phyloP scores from a whole-genome alignment of 2,329 filamentous ascomycete species.

The Fusarium sp. region DNA sequence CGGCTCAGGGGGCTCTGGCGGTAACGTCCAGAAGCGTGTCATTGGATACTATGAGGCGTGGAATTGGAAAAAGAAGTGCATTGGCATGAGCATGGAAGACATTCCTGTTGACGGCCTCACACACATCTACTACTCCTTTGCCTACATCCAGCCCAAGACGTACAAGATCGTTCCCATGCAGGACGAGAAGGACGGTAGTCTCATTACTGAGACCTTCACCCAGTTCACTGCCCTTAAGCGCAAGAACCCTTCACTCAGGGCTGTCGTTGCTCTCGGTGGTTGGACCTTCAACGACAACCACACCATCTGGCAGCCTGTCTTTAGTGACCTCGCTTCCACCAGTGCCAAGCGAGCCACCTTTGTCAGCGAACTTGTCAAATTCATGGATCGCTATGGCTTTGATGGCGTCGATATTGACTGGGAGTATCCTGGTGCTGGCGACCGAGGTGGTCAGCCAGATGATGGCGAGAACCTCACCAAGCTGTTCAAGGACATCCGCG shows the following conservation, averaged over 20 bases:
- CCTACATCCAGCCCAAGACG: conserved; percentile 46
- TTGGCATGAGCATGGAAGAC: conserved; percentile 13
- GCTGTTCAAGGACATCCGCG: conserved; percentile 33
- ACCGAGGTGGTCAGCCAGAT: conserved; percentile 37
- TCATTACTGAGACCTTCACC: conserved; percentile 20
- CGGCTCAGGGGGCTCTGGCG: background rate
- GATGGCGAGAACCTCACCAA: conserved; percentile 40
- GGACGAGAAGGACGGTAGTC: background rate
- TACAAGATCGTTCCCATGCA: conserved; percentile 49
- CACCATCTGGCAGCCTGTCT: conserved; percentile 38
- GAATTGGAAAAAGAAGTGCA: conserved; percentile 26
- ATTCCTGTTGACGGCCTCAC: conserved; percentile 38
- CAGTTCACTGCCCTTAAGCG: conserved; percentile 50
- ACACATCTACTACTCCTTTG: conserved; percentile 51
- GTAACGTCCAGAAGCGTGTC: background rate
- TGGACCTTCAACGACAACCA: conserved; percentile 50
- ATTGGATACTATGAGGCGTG: conserved; percentile 28
- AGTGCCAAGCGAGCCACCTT: conserved; percentile 49
- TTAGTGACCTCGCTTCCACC: conserved; percentile 39
- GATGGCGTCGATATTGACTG: conserved; percentile 48
- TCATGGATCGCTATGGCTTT: conserved; percentile 39
- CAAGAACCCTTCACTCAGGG: conserved; percentile 44
- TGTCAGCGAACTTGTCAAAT: conserved; percentile 48
- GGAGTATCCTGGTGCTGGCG: conserved; percentile 44
- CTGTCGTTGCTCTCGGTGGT: conserved; percentile 55